These are phyloP conservation scores for Arctostaphylos glauca DNA, from an alignment of 148 eudicot species.

Conservation along the genomic window DNA sequence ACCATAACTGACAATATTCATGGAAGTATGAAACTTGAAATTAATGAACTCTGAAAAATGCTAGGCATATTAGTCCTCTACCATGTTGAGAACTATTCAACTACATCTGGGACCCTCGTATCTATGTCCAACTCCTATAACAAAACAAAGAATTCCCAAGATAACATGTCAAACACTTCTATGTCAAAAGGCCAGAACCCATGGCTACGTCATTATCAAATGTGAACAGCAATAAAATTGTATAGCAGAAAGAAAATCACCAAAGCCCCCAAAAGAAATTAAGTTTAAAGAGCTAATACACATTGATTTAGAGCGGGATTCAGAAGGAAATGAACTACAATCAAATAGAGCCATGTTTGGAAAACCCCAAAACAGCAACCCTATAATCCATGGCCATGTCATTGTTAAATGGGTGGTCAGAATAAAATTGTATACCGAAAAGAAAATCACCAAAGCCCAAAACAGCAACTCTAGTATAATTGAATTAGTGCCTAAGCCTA, in stretches of 20 bases:
- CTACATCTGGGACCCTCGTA: not conserved
- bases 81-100: not conserved
- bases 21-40: not conserved
- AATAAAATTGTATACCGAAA: not conserved
- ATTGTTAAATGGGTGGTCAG: not conserved
- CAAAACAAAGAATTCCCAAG: not conserved
- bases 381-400: not conserved
- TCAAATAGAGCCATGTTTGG: not conserved
- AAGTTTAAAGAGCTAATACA: not conserved
- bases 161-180: not conserved
- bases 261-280: not conserved
- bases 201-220: not conserved
- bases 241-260: not conserved
- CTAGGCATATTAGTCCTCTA: not conserved
- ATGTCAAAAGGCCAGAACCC: not conserved
- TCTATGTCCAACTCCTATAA: not conserved
- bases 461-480: not conserved
- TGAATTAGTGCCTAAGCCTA: not conserved
- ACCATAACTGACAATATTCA: not conserved
- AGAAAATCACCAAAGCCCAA: not conserved
- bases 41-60: constrained; percentile 5
- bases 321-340: not conserved
- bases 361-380: not conserved
- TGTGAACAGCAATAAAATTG: not conserved
- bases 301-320: not conserved